These are phyloP conservation scores for Tulasnella sp. DNA, from an alignment of 768 basidiomycete genomes.

Conservation along the genomic window DNA sequence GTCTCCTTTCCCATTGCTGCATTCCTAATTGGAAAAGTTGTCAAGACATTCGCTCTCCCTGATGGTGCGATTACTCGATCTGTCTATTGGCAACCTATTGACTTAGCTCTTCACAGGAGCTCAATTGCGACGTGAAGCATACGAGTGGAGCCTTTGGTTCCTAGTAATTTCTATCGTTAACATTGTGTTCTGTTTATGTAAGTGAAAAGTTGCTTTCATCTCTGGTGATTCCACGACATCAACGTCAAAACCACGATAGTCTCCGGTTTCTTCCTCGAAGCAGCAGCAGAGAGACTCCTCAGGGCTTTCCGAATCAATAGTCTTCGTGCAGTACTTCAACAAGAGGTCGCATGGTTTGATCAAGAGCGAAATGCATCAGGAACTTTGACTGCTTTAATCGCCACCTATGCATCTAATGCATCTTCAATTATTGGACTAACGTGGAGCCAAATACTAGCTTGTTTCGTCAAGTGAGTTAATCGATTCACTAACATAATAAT, in stretches of 20 bases:
- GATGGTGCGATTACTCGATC: conserved; percentile 2
- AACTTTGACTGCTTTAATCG: conserved; percentile 22
- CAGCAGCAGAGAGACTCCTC: neutral
- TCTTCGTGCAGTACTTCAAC: conserved; percentile 19
- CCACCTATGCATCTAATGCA: conserved; percentile 21
- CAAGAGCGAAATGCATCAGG: conserved; percentile 20
- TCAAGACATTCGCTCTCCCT: neutral
- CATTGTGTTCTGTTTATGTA: conserved; percentile 15
- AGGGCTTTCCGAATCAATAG: conserved; percentile 16
- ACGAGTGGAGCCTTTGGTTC: conserved; percentile 24
- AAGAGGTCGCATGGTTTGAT: conserved; percentile 26
- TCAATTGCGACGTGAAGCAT: neutral
- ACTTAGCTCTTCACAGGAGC: conserved; percentile 14
- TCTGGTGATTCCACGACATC: neutral
- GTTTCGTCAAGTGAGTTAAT: conserved; percentile 5
- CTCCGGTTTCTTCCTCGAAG: neutral
- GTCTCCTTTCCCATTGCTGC: conserved; percentile 21
- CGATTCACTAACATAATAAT: neutral
- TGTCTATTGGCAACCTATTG: neutral
- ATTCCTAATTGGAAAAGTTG: conserved; percentile 22
- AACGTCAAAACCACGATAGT: neutral
- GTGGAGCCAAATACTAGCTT: conserved; percentile 20
- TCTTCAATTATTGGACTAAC: conserved; percentile 22
- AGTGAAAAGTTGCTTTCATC: conserved; percentile 10
- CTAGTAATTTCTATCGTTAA: conserved; percentile 22